Evolutionary conservation across 495 filamentous ascomycete species (phyloP).

Genomic region (Pyronema omphalodes): DNA sequence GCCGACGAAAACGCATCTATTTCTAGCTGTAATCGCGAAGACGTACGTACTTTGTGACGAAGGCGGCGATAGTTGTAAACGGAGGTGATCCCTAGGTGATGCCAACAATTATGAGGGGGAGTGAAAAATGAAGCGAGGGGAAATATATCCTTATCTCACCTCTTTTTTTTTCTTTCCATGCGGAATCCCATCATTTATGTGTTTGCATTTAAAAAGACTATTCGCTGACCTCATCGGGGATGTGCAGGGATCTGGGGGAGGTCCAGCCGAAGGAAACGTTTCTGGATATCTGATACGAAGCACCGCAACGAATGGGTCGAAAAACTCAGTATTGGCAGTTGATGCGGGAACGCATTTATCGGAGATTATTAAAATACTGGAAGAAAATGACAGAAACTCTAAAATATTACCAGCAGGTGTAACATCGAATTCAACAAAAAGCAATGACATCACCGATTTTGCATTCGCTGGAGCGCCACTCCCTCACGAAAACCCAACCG

Average conservation of each 20-base stretch:
- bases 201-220: not conserved
- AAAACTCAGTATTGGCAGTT: conserved; percentile 65
- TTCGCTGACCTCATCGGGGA: conserved; percentile 14
- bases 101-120: too few species aligned
- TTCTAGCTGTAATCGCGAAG: too few species aligned
- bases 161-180: conserved; percentile 2
- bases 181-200: conserved; percentile 3
- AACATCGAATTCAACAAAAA: not conserved
- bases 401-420: conserved; percentile 14
- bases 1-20: too few species aligned
- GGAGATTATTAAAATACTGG: conserved; percentile 58
- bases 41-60: too few species aligned
- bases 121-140: too few species aligned
- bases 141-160: not conserved
- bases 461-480: conserved; percentile 54
- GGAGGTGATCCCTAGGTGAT: too few species aligned
- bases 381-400: conserved; percentile 28
- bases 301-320: conserved; percentile 53
- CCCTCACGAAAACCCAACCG: conserved; percentile 38
- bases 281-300: conserved; percentile 82
- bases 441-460: conserved; percentile 3
- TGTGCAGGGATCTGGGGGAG: conserved; percentile 68
- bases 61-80: too few species aligned
- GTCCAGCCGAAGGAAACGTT: conserved; percentile 72
- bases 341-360: conserved; percentile 84